phyloP scores from a whole-genome alignment of 202 grass and related monocot species.

The Cymbopogon flexuosus region DNA sequence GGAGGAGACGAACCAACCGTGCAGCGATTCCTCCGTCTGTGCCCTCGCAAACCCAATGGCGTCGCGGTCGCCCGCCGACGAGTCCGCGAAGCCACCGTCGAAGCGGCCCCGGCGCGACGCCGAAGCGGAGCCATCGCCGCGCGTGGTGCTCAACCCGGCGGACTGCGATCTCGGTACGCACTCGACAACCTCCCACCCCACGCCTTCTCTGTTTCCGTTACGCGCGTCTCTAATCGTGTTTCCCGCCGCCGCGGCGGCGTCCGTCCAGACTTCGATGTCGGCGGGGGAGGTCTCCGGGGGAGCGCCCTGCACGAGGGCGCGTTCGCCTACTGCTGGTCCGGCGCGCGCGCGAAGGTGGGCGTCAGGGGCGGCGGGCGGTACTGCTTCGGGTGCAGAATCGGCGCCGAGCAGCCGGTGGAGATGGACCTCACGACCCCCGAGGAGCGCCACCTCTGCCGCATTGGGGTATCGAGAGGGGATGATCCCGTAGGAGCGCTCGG shows the following conservation, averaged over 20 bases:
- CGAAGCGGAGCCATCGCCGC: background rate
- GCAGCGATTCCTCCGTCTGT: background rate
- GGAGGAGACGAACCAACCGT: background rate
- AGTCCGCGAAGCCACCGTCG: background rate
- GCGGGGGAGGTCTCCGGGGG: conserved; percentile 36
- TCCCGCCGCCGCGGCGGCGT: background rate
- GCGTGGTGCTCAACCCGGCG: conserved; percentile 53
- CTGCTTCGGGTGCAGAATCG: conserved; percentile 59
- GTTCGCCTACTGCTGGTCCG: conserved; percentile 75
- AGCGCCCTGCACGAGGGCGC: conserved; percentile 44
- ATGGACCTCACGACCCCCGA: conserved; percentile 46
- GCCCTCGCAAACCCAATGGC: conserved; percentile 23
- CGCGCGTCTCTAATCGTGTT: background rate
- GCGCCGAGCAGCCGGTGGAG: conserved; percentile 51
- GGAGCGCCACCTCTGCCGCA: conserved; percentile 54
- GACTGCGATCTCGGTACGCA: conserved; percentile 62
- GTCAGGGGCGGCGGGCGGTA: conserved; percentile 52
- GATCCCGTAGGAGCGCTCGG: conserved; percentile 49
- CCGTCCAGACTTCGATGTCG: conserved; percentile 52
- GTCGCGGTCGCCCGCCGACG: conserved; percentile 25
- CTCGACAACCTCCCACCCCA: background rate
- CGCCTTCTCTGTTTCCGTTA: background rate
- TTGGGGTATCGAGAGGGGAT: conserved; percentile 48
- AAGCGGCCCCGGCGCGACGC: conserved; percentile 7
- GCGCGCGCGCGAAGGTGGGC: conserved; percentile 50